Percentiles rank a stretch among this genome's conserved stretches.
These are phyloP conservation scores for Akanthomyces lecanii DNA, from an alignment of 2,329 filamentous ascomycete genomes.

Conservation along the genomic window DNA sequence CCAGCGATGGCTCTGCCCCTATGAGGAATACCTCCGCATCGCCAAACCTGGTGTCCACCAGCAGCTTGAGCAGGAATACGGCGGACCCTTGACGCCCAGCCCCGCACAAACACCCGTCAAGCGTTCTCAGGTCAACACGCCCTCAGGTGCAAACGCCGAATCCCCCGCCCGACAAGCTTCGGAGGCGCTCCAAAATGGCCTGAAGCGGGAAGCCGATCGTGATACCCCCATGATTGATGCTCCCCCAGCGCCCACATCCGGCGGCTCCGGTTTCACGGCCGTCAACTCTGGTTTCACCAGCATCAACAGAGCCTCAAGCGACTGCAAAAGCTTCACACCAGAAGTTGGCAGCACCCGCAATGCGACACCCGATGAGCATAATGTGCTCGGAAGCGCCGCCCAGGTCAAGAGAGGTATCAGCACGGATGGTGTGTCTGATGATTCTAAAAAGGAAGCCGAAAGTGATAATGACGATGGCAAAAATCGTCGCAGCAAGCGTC, in stretches of 20 bases:
- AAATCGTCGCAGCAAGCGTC: constrained; percentile 82
- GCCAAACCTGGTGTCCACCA: constrained; percentile 97
- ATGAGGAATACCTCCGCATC: constrained; percentile 86
- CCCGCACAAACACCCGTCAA: constrained; percentile 67
- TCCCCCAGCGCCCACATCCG: constrained; percentile 33
- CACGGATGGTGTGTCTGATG: constrained; percentile 47
- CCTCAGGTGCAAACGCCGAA: constrained; percentile 54
- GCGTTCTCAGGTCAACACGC: constrained; percentile 56
- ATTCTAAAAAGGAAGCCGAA: constrained; percentile 43
- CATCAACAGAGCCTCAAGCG: constrained; percentile 52
- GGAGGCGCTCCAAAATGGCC: constrained; percentile 46
- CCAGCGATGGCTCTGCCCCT: constrained; percentile 92
- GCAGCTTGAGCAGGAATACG: constrained; percentile 87
- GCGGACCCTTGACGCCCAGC: constrained; percentile 81
- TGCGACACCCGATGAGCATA: constrained; percentile 56
- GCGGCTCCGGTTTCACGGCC: constrained; percentile 47
- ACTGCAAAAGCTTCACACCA: constrained; percentile 56
- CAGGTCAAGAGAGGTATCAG: constrained; percentile 75
- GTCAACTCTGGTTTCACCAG: constrained; percentile 59
- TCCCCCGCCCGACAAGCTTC: constrained; percentile 62
- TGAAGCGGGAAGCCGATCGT: constrained; percentile 43
- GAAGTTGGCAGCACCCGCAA: constrained; percentile 60
- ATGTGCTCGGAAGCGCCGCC: constrained; percentile 46
- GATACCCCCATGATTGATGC: constrained; percentile 48
- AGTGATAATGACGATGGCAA: constrained; percentile 57